These are phyloP conservation scores for Pleurotus eryngii DNA, from an alignment of 768 basidiomycete species.

Conservation along the genomic window DNA sequence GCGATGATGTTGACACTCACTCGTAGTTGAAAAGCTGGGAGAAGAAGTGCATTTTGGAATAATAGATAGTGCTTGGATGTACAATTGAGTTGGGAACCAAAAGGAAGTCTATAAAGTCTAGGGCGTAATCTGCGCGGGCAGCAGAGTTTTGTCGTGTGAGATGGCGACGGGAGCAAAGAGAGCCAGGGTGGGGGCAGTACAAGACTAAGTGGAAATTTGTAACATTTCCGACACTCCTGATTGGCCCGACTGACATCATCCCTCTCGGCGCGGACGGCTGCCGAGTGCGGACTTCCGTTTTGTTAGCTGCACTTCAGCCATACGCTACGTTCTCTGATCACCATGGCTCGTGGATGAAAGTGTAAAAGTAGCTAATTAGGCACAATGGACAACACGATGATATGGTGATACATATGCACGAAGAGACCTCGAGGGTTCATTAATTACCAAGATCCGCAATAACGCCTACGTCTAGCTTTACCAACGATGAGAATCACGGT, in stretches of 20 bases:
- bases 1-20: slow-evolving; percentile 41
- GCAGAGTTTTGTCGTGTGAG: slow-evolving; percentile 5
- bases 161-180: slow-evolving; percentile 1
- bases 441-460: background rate
- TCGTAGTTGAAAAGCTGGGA: slow-evolving; percentile 82
- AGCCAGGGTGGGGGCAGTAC: slow-evolving; percentile 7
- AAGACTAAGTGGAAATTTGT: slow-evolving; percentile 5
- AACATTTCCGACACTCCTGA: background rate
- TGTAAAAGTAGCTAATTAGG: background rate
- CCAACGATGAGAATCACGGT: background rate
- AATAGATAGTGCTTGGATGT: slow-evolving; percentile 23
- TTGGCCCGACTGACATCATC: slow-evolving; percentile 5
- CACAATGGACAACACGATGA: background rate
- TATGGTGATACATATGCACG: background rate
- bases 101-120: slow-evolving; percentile 4
- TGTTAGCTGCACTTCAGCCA: background rate
- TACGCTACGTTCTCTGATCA: background rate
- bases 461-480: background rate
- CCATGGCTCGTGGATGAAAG: background rate
- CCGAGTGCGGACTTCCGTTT: background rate
- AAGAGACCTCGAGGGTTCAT: background rate
- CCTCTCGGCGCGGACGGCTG: slow-evolving; percentile 3
- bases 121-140: background rate
- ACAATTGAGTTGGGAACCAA: slow-evolving; percentile 17
- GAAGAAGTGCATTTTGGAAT: slow-evolving; percentile 73